Base-by-base conservation (phyloP, 805 yeast genomes). In the Myxozyma mucilagina region DNA sequence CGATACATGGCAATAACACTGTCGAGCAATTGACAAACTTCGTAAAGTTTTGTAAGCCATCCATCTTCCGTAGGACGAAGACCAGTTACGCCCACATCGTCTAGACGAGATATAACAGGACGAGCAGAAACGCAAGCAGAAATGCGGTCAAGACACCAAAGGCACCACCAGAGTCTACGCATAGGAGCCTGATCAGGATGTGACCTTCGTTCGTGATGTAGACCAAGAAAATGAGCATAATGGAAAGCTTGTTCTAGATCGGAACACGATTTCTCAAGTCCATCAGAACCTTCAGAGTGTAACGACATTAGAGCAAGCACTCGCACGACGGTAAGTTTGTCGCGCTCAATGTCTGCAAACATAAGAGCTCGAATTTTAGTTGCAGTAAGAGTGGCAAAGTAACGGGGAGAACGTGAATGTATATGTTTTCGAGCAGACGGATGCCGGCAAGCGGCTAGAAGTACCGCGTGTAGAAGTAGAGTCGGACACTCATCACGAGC, bases 391-490 rank as follows among this genome's bases (percentile, higher is more conserved):
- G 74, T 64, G 35, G 77, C 73, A 62, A 74, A 74, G 53, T 70
- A 70, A 29, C 73, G 67, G 34, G 75, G 69, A 9, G 71, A 48
- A 49, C 73, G 74, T 18, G 64, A 61, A 10, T 68, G 70, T 4
- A 77, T 60, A 39, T 68, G 69, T 38, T 62, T 63, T 13, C 63
- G 65, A 7, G 79, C 78, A 13, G 70, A 67, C 1, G 75, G 74
- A 57, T 80, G 80, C 18, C 80, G 68, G 9, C 80, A 75, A 0
- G 80, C 77, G 11, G 72, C 73, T 20, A 80, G 67, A n/a, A 79
- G 70, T 41, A 80, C 75, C 0, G 82, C 79, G 57, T 79, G 80
- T 18, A 76, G 60, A 35, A 79, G 70, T 18, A 78, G 65, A 8
- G 78, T 77, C 1, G 70, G 82, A 69, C 72, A 78, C 67, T 70